phyloP scores from a whole-genome alignment of 306 rosid species.

The Medicago lupulina region DNA sequence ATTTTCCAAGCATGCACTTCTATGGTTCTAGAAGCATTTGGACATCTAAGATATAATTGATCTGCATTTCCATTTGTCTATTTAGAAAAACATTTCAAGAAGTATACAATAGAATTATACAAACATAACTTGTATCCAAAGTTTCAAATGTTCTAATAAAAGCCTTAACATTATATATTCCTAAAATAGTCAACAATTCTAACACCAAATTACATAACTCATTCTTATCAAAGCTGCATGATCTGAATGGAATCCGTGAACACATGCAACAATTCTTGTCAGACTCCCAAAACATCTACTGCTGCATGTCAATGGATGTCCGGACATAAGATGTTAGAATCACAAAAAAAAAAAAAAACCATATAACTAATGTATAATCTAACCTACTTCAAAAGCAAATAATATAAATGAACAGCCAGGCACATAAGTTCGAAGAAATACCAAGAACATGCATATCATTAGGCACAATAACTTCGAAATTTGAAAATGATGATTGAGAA shows the following conservation, averaged over 20 bases:
- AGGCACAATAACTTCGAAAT: not conserved
- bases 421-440: not conserved
- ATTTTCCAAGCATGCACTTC: not conserved
- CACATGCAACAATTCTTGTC: not conserved
- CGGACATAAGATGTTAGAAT: constrained; percentile 15
- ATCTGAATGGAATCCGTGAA: constrained; percentile 22
- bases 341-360: constrained; percentile 3
- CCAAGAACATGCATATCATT: not conserved
- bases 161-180: constrained; percentile 17
- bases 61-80: not conserved
- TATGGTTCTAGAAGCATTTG: not conserved
- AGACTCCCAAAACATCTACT: constrained; percentile 39
- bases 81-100: not conserved
- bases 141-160: constrained; percentile 22
- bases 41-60: not conserved
- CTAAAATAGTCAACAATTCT: constrained; percentile 28
- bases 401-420: constrained; percentile 24
- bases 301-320: constrained; percentile 29
- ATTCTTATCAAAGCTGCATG: constrained; percentile 28
- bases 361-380: constrained; percentile 6
- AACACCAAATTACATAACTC: constrained; percentile 27
- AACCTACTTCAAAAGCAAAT: constrained; percentile 14
- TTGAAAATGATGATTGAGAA: constrained; percentile 26
- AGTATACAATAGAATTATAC: constrained; percentile 1
- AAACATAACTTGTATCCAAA: constrained; percentile 16